Evolutionary conservation across 2,329 filamentous ascomycete genomes (phyloP).

Genomic region (Cladobotryum protrusum): DNA sequence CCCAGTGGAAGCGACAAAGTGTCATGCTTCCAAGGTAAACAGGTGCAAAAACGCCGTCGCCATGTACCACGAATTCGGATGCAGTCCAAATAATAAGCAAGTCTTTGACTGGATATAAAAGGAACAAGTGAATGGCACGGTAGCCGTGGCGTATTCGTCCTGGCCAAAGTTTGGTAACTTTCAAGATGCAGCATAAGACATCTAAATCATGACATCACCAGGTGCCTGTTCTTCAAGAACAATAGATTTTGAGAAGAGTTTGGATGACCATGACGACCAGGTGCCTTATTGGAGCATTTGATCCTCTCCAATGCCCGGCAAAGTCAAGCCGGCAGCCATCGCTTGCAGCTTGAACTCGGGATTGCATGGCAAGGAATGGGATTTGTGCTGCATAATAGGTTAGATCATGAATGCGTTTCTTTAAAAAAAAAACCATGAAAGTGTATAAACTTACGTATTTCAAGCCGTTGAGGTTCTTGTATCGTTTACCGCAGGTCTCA

Average conservation of each 20-base stretch:
- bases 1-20: not conserved
- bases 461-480: slow-evolving; percentile 97
- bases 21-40: slow-evolving; percentile 5
- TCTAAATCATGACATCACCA: slow-evolving; percentile 1
- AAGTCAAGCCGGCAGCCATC: slow-evolving; percentile 38
- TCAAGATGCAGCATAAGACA: not conserved
- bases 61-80: slow-evolving; percentile 2
- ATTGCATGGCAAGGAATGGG: slow-evolving; percentile 83
- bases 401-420: slow-evolving; percentile 18
- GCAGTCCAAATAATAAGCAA: slow-evolving; percentile 2
- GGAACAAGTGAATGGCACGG: not conserved
- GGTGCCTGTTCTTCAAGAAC: not conserved
- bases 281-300: slow-evolving; percentile 28
- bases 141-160: not conserved
- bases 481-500: slow-evolving; percentile 93
- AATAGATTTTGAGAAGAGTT: not conserved
- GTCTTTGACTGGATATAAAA: not conserved
- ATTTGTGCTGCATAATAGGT: slow-evolving; percentile 53
- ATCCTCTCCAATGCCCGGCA: slow-evolving; percentile 42
- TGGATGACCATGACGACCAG: not conserved
- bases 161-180: not conserved
- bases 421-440: not conserved
- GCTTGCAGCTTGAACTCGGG: slow-evolving; percentile 59
- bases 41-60: slow-evolving; percentile 8
- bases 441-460: slow-evolving; percentile 65